These are phyloP conservation scores for Globisporangium okanoganense DNA, from an alignment of 352 stramenopile species.

Conservation along the genomic window DNA sequence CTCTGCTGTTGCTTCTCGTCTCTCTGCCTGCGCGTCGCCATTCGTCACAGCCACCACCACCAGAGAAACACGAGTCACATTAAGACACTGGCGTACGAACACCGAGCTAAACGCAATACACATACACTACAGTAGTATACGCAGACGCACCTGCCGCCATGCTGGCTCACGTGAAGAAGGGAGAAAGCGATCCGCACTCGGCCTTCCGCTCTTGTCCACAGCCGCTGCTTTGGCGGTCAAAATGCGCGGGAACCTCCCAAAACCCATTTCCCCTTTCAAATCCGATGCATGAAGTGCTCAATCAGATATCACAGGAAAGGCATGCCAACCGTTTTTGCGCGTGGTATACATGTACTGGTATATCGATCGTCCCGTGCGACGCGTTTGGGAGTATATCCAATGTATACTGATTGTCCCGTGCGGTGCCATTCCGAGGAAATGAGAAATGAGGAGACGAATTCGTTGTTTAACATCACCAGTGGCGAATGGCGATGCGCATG, in stretches of 20 bases:
- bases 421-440: neutral
- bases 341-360: neutral
- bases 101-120: neutral
- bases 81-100: neutral
- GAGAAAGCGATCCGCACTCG: neutral
- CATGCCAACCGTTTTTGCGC: neutral
- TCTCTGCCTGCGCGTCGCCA: neutral
- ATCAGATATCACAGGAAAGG: neutral
- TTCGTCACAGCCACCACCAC: neutral
- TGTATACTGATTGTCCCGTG: neutral
- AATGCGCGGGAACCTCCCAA: neutral
- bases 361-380: neutral
- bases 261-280: neutral
- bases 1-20: neutral
- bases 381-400: too few species aligned
- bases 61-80: neutral
- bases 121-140: neutral
- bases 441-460: neutral
- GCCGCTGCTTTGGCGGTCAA: neutral
- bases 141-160: neutral
- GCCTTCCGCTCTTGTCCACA: neutral
- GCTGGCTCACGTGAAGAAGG: neutral
- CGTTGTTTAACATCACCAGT: neutral
- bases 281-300: neutral
- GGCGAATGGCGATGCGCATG: slow-evolving; percentile 7